Conservation (phyloP, 495 filamentous ascomycete genomes). For the Aspergillus steynii region DNA sequence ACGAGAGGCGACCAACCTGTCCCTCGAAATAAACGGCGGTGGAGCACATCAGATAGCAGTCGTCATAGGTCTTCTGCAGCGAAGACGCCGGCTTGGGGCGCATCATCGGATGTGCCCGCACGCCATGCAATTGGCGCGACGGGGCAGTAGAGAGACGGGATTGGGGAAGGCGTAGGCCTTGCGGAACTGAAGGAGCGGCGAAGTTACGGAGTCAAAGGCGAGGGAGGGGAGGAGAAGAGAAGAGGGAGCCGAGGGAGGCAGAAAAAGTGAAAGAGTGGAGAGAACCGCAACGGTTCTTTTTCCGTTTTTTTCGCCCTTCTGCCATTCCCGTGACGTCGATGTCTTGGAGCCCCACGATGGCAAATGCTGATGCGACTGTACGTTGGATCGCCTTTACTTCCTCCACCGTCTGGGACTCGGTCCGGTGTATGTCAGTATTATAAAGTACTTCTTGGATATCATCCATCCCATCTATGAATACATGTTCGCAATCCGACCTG, state of each 20-base stretch:
- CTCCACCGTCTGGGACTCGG: not conserved
- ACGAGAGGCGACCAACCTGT: constrained; percentile 56
- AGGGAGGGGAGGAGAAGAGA: not conserved
- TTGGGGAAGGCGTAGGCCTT: constrained; percentile 15
- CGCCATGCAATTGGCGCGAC: constrained; percentile 25
- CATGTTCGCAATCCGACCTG: constrained; percentile 26
- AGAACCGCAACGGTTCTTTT: not conserved
- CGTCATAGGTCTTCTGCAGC: constrained; percentile 96
- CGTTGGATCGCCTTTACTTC: not conserved
- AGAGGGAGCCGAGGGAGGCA: not conserved
- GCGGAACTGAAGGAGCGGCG: constrained; percentile 14
- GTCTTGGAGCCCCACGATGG: constrained; percentile 12
- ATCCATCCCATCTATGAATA: constrained; percentile 23
- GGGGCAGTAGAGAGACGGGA: constrained; percentile 5
- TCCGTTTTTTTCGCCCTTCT: constrained; percentile 6
- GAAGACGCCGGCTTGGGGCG: constrained; percentile 75
- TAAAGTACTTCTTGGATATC: constrained; percentile 6
- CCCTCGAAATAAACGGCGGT: constrained; percentile 95
- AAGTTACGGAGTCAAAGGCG: constrained; percentile 2
- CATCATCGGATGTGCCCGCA: constrained; percentile 59
- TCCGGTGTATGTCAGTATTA: constrained; percentile 1
- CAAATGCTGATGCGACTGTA: constrained; percentile 3
- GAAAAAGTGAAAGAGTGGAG: not conserved
- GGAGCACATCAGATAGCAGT: constrained; percentile 89
- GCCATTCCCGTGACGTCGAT: constrained; percentile 47